These are phyloP conservation scores for Leccinum aurantiacum DNA, from an alignment of 768 basidiomycete species.

Conservation along the genomic window DNA sequence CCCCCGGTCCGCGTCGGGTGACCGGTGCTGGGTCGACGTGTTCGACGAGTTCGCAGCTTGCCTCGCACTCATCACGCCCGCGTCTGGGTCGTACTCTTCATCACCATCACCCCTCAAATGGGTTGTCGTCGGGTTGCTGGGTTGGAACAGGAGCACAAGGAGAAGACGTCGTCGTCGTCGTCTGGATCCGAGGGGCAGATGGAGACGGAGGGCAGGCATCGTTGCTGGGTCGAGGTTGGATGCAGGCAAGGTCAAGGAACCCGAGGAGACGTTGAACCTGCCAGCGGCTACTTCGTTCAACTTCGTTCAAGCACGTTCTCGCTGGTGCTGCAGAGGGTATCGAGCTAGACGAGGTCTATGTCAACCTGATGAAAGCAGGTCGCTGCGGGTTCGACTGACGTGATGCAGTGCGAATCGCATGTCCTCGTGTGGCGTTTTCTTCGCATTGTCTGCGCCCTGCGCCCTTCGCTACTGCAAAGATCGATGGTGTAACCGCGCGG, in stretches of 20 bases:
- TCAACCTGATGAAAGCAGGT: neutral
- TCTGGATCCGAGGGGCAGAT: slow-evolving; percentile 6
- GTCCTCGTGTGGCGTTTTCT: slow-evolving; percentile 99
- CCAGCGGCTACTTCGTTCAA: slow-evolving; percentile 99
- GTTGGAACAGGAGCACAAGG: too few species aligned
- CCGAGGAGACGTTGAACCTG: slow-evolving; percentile 79
- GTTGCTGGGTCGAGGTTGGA: slow-evolving; percentile 4
- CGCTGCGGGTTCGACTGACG: slow-evolving; percentile 5
- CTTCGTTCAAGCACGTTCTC: slow-evolving; percentile 97
- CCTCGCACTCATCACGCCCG: slow-evolving; percentile 1
- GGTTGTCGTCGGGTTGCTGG: neutral
- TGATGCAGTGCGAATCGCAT: slow-evolving; percentile 85
- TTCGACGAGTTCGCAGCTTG: too few species aligned
- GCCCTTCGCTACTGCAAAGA: slow-evolving; percentile 90
- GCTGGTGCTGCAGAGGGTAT: slow-evolving; percentile 95
- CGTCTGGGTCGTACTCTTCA: slow-evolving; percentile 7
- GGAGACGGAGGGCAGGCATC: slow-evolving; percentile 3
- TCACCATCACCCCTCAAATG: slow-evolving; percentile 9
- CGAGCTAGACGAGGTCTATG: slow-evolving; percentile 73
- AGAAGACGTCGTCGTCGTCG: neutral
- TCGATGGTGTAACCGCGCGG: slow-evolving; percentile 98
- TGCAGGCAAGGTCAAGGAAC: slow-evolving; percentile 60
- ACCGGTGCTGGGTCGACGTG: too few species aligned
- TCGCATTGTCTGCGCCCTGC: slow-evolving; percentile 90
- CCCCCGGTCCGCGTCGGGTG: too few species aligned